phyloP scores from a whole-genome alignment of 768 basidiomycete genomes.

The Pholiota molesta region DNA sequence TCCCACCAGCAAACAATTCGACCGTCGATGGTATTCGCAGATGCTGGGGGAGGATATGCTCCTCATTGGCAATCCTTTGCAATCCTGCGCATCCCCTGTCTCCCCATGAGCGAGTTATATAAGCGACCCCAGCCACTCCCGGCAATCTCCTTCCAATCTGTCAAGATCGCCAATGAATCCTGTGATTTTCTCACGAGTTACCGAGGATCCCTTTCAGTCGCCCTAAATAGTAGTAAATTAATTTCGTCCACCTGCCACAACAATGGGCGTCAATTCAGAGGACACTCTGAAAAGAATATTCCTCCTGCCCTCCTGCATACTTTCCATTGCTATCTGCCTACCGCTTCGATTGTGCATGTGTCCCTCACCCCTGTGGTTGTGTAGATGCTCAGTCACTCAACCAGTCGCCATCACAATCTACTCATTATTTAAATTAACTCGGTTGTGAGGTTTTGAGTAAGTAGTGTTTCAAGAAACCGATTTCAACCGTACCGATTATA shows the following conservation, averaged over 20 bases:
- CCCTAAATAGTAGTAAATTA: constrained; percentile 4
- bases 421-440: neutral
- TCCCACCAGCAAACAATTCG: too few species aligned
- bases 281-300: neutral
- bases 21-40: too few species aligned
- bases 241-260: neutral
- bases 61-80: neutral
- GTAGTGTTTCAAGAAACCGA: neutral
- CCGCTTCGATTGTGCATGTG: neutral
- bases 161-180: neutral
- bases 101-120: neutral
- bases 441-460: neutral
- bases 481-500: neutral
- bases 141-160: neutral
- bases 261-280: neutral
- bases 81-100: neutral
- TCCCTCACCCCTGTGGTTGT: neutral
- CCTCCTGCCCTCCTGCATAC: neutral
- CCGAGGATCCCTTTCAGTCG: neutral
- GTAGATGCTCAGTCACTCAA: neutral
- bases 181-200: neutral
- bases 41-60: too few species aligned
- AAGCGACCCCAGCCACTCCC: neutral
- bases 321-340: neutral
- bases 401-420: neutral